A percentile compares a stretch with the other conserved stretches of the same genome.
phyloP scores from a whole-genome alignment of 805 yeast species.

The Yarrowia sp. region DNA sequence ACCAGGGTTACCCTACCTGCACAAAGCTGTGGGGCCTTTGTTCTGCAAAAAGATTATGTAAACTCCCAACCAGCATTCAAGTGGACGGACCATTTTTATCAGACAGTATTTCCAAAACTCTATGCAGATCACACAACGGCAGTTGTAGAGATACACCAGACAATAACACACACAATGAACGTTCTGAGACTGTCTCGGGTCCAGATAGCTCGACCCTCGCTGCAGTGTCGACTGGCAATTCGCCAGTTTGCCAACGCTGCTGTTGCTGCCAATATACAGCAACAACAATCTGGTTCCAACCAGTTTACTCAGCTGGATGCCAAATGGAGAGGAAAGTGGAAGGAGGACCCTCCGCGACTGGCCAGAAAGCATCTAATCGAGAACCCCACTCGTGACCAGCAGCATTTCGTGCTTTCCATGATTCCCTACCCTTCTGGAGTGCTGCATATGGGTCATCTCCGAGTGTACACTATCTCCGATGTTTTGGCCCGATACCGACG shows the following conservation, averaged over 20 bases:
- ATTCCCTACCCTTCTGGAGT: constrained; percentile 96
- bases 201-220: constrained; percentile 12
- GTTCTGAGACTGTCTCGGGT: constrained; percentile 12
- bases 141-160: neutral
- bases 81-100: neutral
- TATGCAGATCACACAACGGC: constrained; percentile 11
- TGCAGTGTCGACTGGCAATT: constrained; percentile 10
- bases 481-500: constrained; percentile 73
- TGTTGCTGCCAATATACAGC: constrained; percentile 14
- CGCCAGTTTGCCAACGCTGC: constrained; percentile 13
- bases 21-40: neutral
- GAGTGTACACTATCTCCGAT: constrained; percentile 91
- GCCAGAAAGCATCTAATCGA: constrained; percentile 5
- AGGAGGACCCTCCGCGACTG: constrained; percentile 27
- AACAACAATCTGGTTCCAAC: neutral
- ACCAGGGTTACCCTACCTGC: constrained; percentile 12
- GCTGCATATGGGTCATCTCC: constrained; percentile 87
- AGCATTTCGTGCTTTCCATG: constrained; percentile 72
- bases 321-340: constrained; percentile 38
- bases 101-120: neutral
- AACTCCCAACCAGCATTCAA: neutral
- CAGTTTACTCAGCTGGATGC: constrained; percentile 31
- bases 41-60: neutral
- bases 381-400: constrained; percentile 9
- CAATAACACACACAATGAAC: neutral